Evolutionary conservation across 257 asterid species (phyloP).

Genomic region (Mitragyna speciosa): DNA sequence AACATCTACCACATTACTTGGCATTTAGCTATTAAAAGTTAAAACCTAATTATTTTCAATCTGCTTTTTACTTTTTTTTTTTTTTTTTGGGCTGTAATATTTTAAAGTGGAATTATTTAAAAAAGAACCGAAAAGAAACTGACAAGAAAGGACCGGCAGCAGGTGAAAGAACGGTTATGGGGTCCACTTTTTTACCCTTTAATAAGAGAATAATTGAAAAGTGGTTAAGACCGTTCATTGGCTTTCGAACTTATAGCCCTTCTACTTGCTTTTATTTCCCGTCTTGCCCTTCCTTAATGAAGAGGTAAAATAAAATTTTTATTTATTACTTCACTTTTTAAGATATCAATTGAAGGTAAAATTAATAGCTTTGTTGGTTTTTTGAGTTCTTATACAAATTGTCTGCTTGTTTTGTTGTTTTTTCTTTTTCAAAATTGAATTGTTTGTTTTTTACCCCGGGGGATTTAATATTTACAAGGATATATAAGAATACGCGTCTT

Average conservation of each 20-base stretch:
- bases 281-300: not conserved
- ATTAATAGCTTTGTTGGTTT: too few species aligned
- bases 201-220: not conserved
- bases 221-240: not conserved
- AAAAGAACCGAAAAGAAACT: not conserved
- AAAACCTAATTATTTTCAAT: not conserved
- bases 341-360: not conserved
- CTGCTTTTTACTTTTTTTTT: not conserved
- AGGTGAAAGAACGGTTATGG: conserved; percentile 5
- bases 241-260: not conserved
- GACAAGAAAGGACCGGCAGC: not conserved
- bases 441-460: too few species aligned
- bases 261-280: conserved; percentile 5
- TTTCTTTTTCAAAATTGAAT: too few species aligned
- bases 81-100: too few species aligned
- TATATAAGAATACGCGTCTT: too few species aligned
- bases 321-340: too few species aligned
- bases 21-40: not conserved
- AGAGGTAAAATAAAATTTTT: too few species aligned
- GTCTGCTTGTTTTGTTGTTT: too few species aligned
- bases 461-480: too few species aligned
- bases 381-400: too few species aligned
- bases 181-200: not conserved
- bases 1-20: conserved; percentile 1
- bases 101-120: not conserved